These are phyloP conservation scores for Simplicillium sp. DNA, from an alignment of 2,329 filamentous ascomycete species.

Conservation along the genomic window DNA sequence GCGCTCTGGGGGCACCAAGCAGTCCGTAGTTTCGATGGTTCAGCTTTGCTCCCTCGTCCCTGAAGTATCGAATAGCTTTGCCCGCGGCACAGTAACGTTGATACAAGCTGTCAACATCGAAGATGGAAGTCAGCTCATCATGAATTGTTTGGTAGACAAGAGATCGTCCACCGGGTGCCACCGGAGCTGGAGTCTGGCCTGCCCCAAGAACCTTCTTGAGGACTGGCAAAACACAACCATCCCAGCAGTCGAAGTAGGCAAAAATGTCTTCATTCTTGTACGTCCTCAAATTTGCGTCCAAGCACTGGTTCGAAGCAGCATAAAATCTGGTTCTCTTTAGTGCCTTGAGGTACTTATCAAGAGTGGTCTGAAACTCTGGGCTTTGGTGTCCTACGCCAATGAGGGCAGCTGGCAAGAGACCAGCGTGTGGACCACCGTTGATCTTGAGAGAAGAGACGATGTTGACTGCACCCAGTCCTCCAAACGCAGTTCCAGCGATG, in stretches of 20 bases:
- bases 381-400: background rate
- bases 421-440: background rate
- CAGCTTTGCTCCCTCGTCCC: background rate
- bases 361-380: background rate
- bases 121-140: background rate
- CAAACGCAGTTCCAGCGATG: background rate
- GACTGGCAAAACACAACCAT: background rate
- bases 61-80: background rate
- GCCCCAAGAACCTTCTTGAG: background rate
- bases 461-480: background rate
- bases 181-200: background rate
- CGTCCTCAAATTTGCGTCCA: background rate
- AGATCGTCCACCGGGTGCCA: too few species aligned
- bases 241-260: background rate
- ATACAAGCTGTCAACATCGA: background rate
- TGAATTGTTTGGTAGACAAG: background rate
- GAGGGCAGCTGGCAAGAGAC: background rate
- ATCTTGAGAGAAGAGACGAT: background rate
- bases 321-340: background rate
- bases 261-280: background rate
- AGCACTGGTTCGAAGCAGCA: background rate
- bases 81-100: background rate
- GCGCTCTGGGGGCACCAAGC: background rate
- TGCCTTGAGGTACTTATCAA: background rate
- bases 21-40: background rate